Conservation (phyloP, 495 filamentous ascomycete species). For the Aspergillus saccharolyticus region DNA sequence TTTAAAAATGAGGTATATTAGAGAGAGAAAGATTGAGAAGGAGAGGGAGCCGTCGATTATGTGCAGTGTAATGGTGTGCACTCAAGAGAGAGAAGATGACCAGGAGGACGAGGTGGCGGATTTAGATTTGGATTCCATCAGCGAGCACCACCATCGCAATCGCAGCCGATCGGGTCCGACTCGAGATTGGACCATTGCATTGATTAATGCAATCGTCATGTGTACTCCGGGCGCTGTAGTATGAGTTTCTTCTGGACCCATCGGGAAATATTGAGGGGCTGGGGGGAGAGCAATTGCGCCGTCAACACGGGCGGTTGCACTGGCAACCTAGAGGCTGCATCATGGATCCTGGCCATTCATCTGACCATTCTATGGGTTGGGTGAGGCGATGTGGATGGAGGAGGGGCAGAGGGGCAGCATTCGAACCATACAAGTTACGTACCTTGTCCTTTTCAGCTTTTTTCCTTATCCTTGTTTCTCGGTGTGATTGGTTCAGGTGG, state of each 20-base stretch:
- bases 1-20: background rate
- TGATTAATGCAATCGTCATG: conserved; percentile 14
- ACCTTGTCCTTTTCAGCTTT: too few species aligned
- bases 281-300: conserved; percentile 6
- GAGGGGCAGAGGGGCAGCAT: background rate
- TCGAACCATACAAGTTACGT: too few species aligned
- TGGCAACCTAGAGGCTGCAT: conserved; percentile 13
- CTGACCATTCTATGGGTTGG: background rate
- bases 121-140: conserved; percentile 3
- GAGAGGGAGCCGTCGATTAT: too few species aligned
- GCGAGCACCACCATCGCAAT: conserved; percentile 13
- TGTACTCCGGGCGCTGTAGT: too few species aligned
- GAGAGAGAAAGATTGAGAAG: background rate
- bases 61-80: too few species aligned
- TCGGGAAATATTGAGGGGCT: conserved; percentile 10
- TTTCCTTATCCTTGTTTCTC: too few species aligned
- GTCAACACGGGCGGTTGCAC: conserved; percentile 22
- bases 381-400: too few species aligned
- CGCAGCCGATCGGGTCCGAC: conserved; percentile 5
- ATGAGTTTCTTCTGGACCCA: too few species aligned
- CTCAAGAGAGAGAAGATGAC: background rate
- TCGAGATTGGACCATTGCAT: conserved; percentile 12
- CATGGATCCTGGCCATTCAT: too few species aligned
- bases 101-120: background rate
- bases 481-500: too few species aligned